Conservation (phyloP, 805 yeast species). For the Nakazawaea ishiwadae region DNA sequence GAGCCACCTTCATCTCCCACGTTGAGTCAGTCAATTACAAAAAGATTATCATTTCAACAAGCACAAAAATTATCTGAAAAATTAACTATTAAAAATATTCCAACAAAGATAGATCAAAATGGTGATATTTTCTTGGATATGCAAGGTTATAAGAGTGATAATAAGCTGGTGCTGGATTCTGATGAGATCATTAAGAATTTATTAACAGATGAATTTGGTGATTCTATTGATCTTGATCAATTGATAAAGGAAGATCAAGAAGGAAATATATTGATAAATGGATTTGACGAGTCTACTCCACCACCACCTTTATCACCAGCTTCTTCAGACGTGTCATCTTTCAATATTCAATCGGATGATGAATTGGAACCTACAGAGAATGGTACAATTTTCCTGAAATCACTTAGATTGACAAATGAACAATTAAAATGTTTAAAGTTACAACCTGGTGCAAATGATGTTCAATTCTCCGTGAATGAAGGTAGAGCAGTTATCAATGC, state of each 20-base stretch:
- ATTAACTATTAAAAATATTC: slow-evolving; percentile 70
- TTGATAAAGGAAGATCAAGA: slow-evolving; percentile 54
- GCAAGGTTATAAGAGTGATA: slow-evolving; percentile 92
- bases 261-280: slow-evolving; percentile 58
- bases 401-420: slow-evolving; percentile 86
- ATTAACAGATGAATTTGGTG: slow-evolving; percentile 70
- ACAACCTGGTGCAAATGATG: slow-evolving; percentile 72
- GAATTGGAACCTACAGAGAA: slow-evolving; percentile 15
- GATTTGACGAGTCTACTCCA: slow-evolving; percentile 16
- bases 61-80: slow-evolving; percentile 61
- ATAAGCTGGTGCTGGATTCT: slow-evolving; percentile 67
- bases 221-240: slow-evolving; percentile 38
- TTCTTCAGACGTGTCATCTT: slow-evolving; percentile 21
- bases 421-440: slow-evolving; percentile 73
- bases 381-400: slow-evolving; percentile 56
- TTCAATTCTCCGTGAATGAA: slow-evolving; percentile 74
- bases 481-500: slow-evolving; percentile 77
- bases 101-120: slow-evolving; percentile 79
- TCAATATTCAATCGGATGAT: slow-evolving; percentile 18
- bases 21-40: background rate
- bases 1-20: slow-evolving; percentile 6
- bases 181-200: slow-evolving; percentile 73
- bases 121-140: slow-evolving; percentile 91
- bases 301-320: slow-evolving; percentile 19
- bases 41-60: slow-evolving; percentile 11